These are phyloP conservation scores for Phyllostachys edulis DNA, from an alignment of 176 grass and related monocot species.

Conservation along the genomic window DNA sequence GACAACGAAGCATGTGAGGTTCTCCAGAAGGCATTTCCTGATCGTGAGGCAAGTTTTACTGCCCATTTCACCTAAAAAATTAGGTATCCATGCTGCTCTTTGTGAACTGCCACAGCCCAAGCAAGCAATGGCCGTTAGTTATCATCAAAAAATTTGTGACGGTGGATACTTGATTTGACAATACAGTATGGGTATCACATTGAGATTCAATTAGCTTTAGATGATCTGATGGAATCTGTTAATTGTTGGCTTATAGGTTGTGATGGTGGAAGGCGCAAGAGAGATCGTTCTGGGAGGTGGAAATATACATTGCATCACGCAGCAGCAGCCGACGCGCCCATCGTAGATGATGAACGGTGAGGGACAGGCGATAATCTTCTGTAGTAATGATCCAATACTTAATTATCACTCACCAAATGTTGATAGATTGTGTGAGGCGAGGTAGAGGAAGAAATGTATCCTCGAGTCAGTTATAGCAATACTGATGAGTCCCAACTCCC, in stretches of 20 bases:
- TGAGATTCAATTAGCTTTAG: not conserved
- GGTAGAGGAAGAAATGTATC: not conserved
- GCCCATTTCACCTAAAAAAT: not conserved
- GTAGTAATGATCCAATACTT: not conserved
- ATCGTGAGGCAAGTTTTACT: constrained; percentile 47
- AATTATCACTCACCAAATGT: not conserved
- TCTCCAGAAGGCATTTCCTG: constrained; percentile 64
- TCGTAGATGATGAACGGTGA: not conserved
- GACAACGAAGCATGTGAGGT: constrained; percentile 53
- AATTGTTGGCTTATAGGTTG: constrained; percentile 46
- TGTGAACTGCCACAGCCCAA: not conserved
- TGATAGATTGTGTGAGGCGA: not conserved
- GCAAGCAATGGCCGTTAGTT: not conserved
- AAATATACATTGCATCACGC: constrained; percentile 93
- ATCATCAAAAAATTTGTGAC: not conserved
- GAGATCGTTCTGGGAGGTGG: constrained; percentile 90
- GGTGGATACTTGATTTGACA: not conserved
- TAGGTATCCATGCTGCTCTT: not conserved
- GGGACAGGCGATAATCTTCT: not conserved
- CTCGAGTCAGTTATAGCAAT: not conserved
- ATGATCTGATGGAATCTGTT: not conserved
- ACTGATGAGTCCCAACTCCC: not conserved
- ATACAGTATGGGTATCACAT: not conserved
- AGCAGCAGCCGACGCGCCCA: constrained; percentile 70
- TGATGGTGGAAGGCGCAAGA: constrained; percentile 76